A percentile compares a stretch with the other conserved stretches of the same genome.
These are phyloP conservation scores for Rubia peregrina DNA, from an alignment of 305 asterid species.

Conservation along the genomic window DNA sequence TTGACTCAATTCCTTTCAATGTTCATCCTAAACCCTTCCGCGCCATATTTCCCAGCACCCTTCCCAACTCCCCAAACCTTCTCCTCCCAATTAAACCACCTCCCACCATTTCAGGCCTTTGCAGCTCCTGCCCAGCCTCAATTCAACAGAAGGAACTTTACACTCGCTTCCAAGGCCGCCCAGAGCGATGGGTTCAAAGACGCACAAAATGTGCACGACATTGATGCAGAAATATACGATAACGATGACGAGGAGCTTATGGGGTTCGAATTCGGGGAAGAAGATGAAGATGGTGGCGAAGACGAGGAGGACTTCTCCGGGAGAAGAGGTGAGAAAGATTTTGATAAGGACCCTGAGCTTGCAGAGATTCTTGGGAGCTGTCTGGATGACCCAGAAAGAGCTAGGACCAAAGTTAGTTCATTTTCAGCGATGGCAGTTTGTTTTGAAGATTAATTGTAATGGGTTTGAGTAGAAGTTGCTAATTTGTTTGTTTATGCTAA, in stretches of 20 bases:
- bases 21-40: slow-evolving; percentile 13
- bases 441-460: not conserved
- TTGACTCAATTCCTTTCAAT: not conserved
- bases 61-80: not conserved
- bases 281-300: slow-evolving; percentile 19
- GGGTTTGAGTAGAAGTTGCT: not conserved
- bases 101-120: slow-evolving; percentile 9
- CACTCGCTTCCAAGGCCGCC: slow-evolving; percentile 13
- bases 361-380: slow-evolving; percentile 73
- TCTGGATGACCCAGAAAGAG: slow-evolving; percentile 75
- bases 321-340: slow-evolving; percentile 43
- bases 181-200: slow-evolving; percentile 15
- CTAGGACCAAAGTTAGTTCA: slow-evolving; percentile 64
- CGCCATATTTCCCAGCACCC: not conserved
- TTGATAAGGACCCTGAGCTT: slow-evolving; percentile 80
- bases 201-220: slow-evolving; percentile 25
- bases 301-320: slow-evolving; percentile 29
- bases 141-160: slow-evolving; percentile 17
- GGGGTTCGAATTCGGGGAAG: slow-evolving; percentile 6
- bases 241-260: slow-evolving; percentile 25
- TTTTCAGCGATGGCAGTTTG: not conserved
- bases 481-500: not conserved
- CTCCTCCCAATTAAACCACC: slow-evolving; percentile 7
- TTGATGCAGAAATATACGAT: slow-evolving; percentile 25
- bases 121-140: slow-evolving; percentile 11